Evolutionary conservation across 2,329 filamentous ascomycete genomes (phyloP), one percentile per base, ranked within the genome.

Genomic region (Ceratocystis eucalypticola): DNA sequence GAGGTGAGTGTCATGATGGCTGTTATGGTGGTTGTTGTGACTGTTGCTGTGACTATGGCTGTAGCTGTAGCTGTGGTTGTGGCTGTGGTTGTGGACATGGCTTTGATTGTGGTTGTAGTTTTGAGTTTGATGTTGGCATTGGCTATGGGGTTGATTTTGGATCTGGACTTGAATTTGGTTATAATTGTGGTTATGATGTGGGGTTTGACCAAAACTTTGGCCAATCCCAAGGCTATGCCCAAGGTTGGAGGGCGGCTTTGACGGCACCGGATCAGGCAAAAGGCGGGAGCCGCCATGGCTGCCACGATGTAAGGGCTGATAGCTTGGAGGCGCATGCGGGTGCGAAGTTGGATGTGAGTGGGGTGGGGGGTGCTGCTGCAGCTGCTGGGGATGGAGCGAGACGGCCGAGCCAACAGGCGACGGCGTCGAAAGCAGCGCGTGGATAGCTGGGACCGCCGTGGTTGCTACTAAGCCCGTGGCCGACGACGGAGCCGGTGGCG

Each of bases 1-100:
- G 65, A 68, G 61, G 41, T 62, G 68, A 59, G 70, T 74, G 62
- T 71, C 72, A 37, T 64, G 65, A 46, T 66, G 64, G 41, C 7
- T 66, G 55, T 66, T 46, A 37, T 37, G 12, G 59, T 64, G 65
- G 53, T 61, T 55, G 59, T 48, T 41, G 53, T 65, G 61, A 12
- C 53, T 64, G 44, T 44, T 53, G 66, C 17, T 37, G 10, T 37
- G 10, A 41, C 10, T 12, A 12, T 41, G 37, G 37, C 3, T 12
- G 8, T 41, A 1, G 10, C 8, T 10, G 37, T 41, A 12, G 8
- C 1, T 12, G 37, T 41, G 37, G 37, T 1, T 12, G 8, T 41
- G 37, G 37, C 3, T 12, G 37, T 41, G 37, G 10, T 8, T 33
- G 30, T 33, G 30, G 6, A 6, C 6, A 7, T 33, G 30, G 30